phyloP scores from a whole-genome alignment of 495 filamentous ascomycete genomes.

The Margaritispora aquatica region DNA sequence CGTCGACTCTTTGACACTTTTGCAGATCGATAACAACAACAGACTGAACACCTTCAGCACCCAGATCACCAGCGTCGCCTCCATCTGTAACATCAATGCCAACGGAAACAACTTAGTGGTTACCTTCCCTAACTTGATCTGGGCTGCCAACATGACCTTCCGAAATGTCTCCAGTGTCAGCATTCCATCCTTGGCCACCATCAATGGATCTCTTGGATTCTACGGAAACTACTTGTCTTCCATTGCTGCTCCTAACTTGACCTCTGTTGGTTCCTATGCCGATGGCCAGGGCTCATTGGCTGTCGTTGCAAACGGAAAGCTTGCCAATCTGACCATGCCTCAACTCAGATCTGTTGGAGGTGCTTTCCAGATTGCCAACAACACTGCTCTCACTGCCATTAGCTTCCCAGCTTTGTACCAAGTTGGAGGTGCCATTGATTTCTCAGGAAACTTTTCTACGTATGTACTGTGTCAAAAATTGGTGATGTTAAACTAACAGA shows the following conservation, averaged over 20 bases:
- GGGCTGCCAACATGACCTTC: conserved; percentile 80
- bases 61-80: conserved; percentile 61
- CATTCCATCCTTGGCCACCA: conserved; percentile 67
- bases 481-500: conserved; percentile 17
- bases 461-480: conserved; percentile 48
- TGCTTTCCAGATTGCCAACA: conserved; percentile 81
- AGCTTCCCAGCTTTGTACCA: conserved; percentile 59
- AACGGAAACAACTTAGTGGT: conserved; percentile 52
- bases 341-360: conserved; percentile 61
- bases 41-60: conserved; percentile 63
- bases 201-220: conserved; percentile 79
- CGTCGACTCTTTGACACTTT: conserved; percentile 49
- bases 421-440: conserved; percentile 83
- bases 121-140: conserved; percentile 67
- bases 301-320: conserved; percentile 68
- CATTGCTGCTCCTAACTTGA: conserved; percentile 76
- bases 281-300: conserved; percentile 29
- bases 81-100: conserved; percentile 58
- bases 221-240: conserved; percentile 67
- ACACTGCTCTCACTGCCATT: conserved; percentile 62
- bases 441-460: conserved; percentile 78
- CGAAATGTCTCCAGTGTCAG: conserved; percentile 70
- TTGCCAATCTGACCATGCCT: conserved; percentile 74
- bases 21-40: conserved; percentile 80
- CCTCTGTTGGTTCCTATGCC: conserved; percentile 60